These are phyloP conservation scores for Chrysochromulina parva DNA, from an alignment of 78 protist species.

Conservation along the genomic window DNA sequence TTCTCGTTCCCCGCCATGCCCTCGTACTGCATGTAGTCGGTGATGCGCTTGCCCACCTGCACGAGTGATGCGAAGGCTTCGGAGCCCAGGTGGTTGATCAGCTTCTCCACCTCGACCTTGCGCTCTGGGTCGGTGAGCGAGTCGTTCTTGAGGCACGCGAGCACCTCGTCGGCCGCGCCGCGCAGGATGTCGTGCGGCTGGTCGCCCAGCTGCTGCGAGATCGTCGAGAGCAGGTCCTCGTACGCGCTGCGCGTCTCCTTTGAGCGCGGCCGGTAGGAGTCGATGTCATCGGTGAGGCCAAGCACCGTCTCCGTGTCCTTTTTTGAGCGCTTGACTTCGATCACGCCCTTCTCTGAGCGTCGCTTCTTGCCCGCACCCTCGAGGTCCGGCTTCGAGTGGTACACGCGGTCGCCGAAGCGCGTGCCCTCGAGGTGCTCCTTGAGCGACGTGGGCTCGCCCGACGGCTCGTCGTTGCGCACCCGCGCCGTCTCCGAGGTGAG, in stretches of 20 bases:
- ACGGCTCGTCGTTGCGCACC: slow-evolving; percentile 62
- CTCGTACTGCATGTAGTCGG: slow-evolving; percentile 66
- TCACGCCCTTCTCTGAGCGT: not conserved
- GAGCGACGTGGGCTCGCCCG: slow-evolving; percentile 79
- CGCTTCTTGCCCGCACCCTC: slow-evolving; percentile 16
- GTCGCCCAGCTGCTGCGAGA: slow-evolving; percentile 63
- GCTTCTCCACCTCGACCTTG: not conserved
- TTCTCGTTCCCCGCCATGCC: slow-evolving; percentile 15
- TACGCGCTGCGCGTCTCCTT: slow-evolving; percentile 67
- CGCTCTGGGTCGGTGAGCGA: not conserved
- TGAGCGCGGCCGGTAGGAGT: slow-evolving; percentile 77
- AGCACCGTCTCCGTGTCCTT: slow-evolving; percentile 52
- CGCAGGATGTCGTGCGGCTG: slow-evolving; percentile 76
- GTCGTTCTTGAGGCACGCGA: slow-evolving; percentile 74
- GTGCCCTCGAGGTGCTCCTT: slow-evolving; percentile 34
- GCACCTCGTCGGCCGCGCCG: slow-evolving; percentile 90
- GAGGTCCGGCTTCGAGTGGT: slow-evolving; percentile 35
- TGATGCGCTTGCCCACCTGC: slow-evolving; percentile 56
- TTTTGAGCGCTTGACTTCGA: not conserved
- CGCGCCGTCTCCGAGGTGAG: slow-evolving; percentile 29
- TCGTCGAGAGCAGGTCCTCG: slow-evolving; percentile 63
- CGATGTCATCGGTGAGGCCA: slow-evolving; percentile 54
- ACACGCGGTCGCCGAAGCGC: slow-evolving; percentile 64
- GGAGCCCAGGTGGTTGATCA: slow-evolving; percentile 32
- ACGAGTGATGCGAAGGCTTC: slow-evolving; percentile 66